Base-by-base conservation (phyloP, 78 protist genomes). In the Dictyostelium brefeldianum region DNA sequence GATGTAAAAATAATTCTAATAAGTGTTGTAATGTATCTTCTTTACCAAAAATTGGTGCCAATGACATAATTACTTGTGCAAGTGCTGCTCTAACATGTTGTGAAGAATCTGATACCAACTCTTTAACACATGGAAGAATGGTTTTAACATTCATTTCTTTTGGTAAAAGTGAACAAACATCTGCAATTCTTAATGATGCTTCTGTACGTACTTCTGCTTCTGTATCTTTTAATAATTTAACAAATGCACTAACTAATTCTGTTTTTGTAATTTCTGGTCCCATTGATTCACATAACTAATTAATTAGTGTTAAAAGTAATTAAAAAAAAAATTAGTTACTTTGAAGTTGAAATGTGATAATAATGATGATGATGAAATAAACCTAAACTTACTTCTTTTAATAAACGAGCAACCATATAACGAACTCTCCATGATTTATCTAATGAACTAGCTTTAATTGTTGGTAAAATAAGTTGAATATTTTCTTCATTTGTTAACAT, bases 371-470 rank as follows among this genome's bases (percentile, higher is more conserved):
- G 43, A 36, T 36, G 43, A 36, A 12, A 74, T 22, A 8, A 17
- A n/a, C n/a, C n/a, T 5, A 87, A 29, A 47, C 59, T 20, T 47
- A 81, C 89, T 74, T 91, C 95, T 57, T 83, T 50, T 62, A 98
- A 89, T 1, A 95, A 91, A 75, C 97, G 98, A 29, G 99, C 99
- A n/a, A 96, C 97, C 97, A 95, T 96, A 80, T 97, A 98, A 18
- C 99, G 96, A 57, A 98, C 99, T 22, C 99, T 91, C 99, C 99
- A 98, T 22, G 98, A 94, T 94, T 96, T 97, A 95, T 98, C 99
- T 36, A 36, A 18, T 17, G 91, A 65, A 80, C 95, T 41, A 78
- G 81, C 50, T 56, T 56, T 84, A 14, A 96, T 51, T 17, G 81
- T 51, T 31, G 98, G 97, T 46, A 98, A 73, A 36, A 98, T 50